Base-by-base conservation (phyloP, 1,139 yeast species). In the Suhomyces yuchorum region DNA sequence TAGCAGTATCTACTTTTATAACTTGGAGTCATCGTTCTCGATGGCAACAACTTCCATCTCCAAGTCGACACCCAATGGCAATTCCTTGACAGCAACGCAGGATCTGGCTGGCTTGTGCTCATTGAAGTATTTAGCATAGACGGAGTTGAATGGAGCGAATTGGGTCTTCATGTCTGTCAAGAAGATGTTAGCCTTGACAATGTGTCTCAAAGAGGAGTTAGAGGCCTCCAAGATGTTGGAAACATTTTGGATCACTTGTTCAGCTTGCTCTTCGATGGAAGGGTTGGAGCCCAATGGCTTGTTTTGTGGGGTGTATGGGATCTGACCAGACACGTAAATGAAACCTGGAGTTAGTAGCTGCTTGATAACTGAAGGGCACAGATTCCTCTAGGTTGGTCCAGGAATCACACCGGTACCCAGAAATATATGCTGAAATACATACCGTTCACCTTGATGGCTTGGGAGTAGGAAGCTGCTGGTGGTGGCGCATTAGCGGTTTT, bases 391-490 rank as follows among this genome's bases (percentile, higher is more conserved):
- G 8, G 12, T 22, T 12, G 8, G 8, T 4, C 19, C n/a, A 8
- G 14, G 11, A 8, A 8, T 12, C 5, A 23, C 22, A 9, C 8
- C 9, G 9, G 3, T 23, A 8, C 26, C 26, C n/a, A 26, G 30
- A 5, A 26, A 11, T 12, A 7, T 3, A 12, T 11, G 30, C 5
- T 11, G 14, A 14, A n/a, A 22, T 60, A 75, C 81, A 45, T 71
- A 76, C 87, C 91, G 65, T 86, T 85, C 54, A 84, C 93, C 74
- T 87, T 91, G 69, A 91, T 81, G 43, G 97, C 97, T 68, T 91
- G 97, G 38, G 96, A 87, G 71, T 92, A 92, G 17, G 96, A 83
- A 47, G 97, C 97, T 43, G 96, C 97, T 55, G 97, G 96, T 52
- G 96, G 90, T 60, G 98, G 97, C 33, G 97, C 97, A 57, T 77